phyloP scores from a whole-genome alignment of 805 yeast genomes.

The Wickerhamomyces kurtzmanii region DNA sequence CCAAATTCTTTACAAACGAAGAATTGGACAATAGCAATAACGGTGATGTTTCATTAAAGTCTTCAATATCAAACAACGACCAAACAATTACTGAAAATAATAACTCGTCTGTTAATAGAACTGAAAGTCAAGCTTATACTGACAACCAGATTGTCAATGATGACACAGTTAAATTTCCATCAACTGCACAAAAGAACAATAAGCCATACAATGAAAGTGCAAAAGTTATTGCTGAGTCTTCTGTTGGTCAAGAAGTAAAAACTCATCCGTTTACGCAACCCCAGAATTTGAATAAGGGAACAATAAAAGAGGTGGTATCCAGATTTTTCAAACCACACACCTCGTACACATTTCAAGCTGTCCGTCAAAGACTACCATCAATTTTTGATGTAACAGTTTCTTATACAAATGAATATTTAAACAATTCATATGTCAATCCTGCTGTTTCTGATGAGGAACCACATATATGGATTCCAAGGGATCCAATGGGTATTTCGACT shows the following conservation, averaged over 20 bases:
- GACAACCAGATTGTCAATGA: too few species aligned
- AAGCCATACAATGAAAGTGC: too few species aligned
- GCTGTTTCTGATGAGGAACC: slow-evolving; percentile 47
- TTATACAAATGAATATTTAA: slow-evolving; percentile 20
- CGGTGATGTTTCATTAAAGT: slow-evolving; percentile 17
- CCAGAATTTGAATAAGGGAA: too few species aligned
- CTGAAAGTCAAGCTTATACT: too few species aligned
- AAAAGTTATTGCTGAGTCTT: too few species aligned
- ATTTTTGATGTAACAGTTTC: slow-evolving; percentile 20
- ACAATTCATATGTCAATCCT: slow-evolving; percentile 41
- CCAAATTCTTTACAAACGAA: too few species aligned
- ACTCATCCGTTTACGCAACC: too few species aligned
- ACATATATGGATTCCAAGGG: slow-evolving; percentile 63
- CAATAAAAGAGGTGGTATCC: too few species aligned
- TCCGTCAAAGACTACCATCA: slow-evolving; percentile 29
- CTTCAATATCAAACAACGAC: slow-evolving; percentile 12
- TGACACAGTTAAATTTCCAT: too few species aligned
- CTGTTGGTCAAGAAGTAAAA: slow-evolving; percentile 14
- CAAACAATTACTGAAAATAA: too few species aligned
- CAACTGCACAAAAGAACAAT: too few species aligned
- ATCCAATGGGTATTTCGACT: slow-evolving; percentile 55
- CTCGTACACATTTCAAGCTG: slow-evolving; percentile 32
- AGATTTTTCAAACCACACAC: slow-evolving; percentile 38
- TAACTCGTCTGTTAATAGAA: too few species aligned
- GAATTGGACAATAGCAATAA: slow-evolving; percentile 10